These are phyloP conservation scores for Metschnikowia bowlesiae DNA, from an alignment of 805 yeast species.

Conservation along the genomic window DNA sequence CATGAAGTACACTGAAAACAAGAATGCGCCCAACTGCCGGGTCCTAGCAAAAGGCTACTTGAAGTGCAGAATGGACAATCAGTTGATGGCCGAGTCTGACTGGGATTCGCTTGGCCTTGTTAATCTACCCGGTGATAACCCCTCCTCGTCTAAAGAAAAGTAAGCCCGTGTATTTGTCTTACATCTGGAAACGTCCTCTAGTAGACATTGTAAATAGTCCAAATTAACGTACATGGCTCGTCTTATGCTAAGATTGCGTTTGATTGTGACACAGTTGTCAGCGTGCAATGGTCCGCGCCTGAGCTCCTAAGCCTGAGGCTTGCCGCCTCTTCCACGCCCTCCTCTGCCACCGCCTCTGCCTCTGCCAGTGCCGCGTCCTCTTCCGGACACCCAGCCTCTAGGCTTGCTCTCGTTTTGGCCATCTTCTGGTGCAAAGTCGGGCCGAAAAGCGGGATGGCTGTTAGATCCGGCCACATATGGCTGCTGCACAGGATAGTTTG, in stretches of 20 bases:
- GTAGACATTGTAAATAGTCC: slow-evolving; percentile 15
- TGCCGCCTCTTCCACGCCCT: slow-evolving; percentile 16
- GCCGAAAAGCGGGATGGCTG: not conserved
- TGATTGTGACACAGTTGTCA: not conserved
- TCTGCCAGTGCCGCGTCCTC: slow-evolving; percentile 12
- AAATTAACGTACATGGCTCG: not conserved
- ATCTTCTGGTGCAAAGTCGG: not conserved
- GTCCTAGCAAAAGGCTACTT: slow-evolving; percentile 76
- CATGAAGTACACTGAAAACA: slow-evolving; percentile 69
- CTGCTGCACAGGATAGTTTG: slow-evolving; percentile 2
- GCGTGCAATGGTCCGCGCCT: not conserved
- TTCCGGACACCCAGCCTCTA: slow-evolving; percentile 4
- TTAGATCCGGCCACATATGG: not conserved
- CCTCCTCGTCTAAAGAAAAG: slow-evolving; percentile 12
- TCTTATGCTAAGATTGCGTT: not conserved
- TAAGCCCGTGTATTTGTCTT: not conserved
- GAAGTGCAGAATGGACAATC: slow-evolving; percentile 82
- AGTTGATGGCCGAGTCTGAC: slow-evolving; percentile 38
- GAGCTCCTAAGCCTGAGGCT: not conserved
- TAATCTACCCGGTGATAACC: slow-evolving; percentile 35
- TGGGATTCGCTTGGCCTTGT: slow-evolving; percentile 43
- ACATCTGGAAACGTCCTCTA: slow-evolving; percentile 17
- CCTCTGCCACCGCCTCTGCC: slow-evolving; percentile 21
- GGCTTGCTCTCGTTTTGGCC: slow-evolving; percentile 1
- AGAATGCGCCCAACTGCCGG: slow-evolving; percentile 90